Conservation (phyloP, 768 basidiomycete species). For the Mycena crocata region DNA sequence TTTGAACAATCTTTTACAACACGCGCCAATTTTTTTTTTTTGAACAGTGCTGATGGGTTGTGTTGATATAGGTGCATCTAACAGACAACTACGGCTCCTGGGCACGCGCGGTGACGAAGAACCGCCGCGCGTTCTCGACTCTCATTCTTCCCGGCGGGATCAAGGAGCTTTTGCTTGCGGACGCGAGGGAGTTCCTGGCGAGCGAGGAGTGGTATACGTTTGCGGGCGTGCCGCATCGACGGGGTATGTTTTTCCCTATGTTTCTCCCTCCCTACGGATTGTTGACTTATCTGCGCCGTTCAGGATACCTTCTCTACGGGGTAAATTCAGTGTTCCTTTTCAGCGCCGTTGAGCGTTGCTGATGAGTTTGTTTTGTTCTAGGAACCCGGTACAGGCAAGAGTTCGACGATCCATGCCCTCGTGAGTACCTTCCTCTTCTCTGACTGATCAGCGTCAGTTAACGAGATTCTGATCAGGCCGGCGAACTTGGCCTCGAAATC, state of each 20-base stretch:
- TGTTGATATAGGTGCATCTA: too few relatives aligned
- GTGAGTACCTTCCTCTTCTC: conserved; percentile 12
- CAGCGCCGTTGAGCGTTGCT: background rate
- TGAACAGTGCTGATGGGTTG: too few relatives aligned
- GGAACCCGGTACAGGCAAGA: conserved; percentile 34
- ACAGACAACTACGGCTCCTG: conserved; percentile 38
- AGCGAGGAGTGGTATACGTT: conserved; percentile 47
- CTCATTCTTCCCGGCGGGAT: conserved; percentile 43
- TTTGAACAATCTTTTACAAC: too few relatives aligned
- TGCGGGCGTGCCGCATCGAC: conserved; percentile 45
- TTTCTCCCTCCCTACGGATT: conserved; percentile 19
- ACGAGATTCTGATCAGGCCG: conserved; percentile 47
- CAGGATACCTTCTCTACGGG: conserved; percentile 32
- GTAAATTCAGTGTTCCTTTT: background rate
- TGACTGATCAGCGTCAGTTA: background rate
- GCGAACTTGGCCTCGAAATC: conserved; percentile 71
- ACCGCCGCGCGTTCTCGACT: conserved; percentile 42
- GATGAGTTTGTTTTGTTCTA: background rate
- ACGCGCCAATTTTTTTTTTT: too few relatives aligned
- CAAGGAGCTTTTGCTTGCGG: conserved; percentile 39
- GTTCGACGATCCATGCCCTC: conserved; percentile 41
- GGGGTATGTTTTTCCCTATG: conserved; percentile 36
- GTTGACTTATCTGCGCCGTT: background rate
- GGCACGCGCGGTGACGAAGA: conserved; percentile 37
- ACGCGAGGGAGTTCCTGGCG: conserved; percentile 45